Evolutionary conservation across 2,329 filamentous ascomycete genomes (phyloP).

Genomic region (Ploettnerulaceae sp.): DNA sequence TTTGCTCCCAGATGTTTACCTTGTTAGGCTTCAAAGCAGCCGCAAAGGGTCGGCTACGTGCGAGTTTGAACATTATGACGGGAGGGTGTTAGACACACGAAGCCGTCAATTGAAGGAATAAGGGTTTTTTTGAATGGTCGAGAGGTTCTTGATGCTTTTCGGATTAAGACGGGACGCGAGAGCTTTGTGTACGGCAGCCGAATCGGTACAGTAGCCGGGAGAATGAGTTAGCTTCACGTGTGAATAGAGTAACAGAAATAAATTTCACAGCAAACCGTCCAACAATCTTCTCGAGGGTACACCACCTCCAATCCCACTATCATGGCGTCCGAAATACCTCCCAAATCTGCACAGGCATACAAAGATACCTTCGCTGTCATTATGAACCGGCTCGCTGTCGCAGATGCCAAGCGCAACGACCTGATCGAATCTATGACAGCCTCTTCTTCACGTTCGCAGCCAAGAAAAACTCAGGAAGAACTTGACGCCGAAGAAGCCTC

Average conservation of each 20-base stretch:
- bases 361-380: constrained; percentile 31
- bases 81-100: constrained; percentile 24
- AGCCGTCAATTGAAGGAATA: constrained; percentile 26
- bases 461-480: constrained; percentile 31
- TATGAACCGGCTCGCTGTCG: constrained; percentile 32
- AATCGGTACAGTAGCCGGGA: constrained; percentile 3
- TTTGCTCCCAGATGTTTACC: constrained; percentile 43
- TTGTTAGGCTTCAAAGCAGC: constrained; percentile 73
- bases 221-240: constrained; percentile 18
- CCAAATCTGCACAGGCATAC: constrained; percentile 22
- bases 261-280: constrained; percentile 4
- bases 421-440: constrained; percentile 33
- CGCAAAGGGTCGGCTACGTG: constrained; percentile 74
- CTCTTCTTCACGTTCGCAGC: constrained; percentile 20
- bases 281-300: neutral
- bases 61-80: constrained; percentile 78
- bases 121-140: constrained; percentile 19
- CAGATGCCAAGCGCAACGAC: constrained; percentile 32
- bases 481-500: constrained; percentile 33
- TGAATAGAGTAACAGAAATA: constrained; percentile 1
- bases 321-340: constrained; percentile 21
- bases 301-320: neutral
- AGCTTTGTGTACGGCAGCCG: constrained; percentile 21
- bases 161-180: constrained; percentile 19
- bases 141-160: constrained; percentile 20